Evolutionary conservation across 768 basidiomycete species (phyloP), one percentile per base, ranked within the genome.

Genomic region (Kockovaella imperatae): DNA sequence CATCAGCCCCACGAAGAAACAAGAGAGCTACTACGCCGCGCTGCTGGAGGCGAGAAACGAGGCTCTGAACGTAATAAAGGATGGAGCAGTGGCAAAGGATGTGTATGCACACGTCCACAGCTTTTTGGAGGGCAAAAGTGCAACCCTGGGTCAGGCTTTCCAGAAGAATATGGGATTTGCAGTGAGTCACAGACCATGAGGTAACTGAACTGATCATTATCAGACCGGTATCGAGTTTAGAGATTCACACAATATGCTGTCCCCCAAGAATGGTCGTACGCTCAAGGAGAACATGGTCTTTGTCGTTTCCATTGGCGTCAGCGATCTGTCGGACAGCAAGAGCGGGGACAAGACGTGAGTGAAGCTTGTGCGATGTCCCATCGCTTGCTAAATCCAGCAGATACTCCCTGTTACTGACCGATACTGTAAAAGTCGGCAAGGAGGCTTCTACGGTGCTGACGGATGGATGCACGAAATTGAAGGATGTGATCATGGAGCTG

Each of bases 171-270:
- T 91, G 44, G 93, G 93, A 2, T 91, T 90, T 66, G 85, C 82
- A 20, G 90, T 93, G 68, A 59, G 83, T 74, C 15, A 8, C 18
- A 17, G 23, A 14, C 7, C n/a, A 26, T 14, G 4, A 23, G 23
- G 11, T 20, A 30, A 32, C 38, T n/a, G 18, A n/a, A 17, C 7
- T 40, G 34, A 17, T 24, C n/a, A n/a, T 32, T 35, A 18, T 24
- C 1, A 96, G 91, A 96, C 83, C 69, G 93, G 93, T 5, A 80
- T 96, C 66, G 93, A 99, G 69, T 96, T 91, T 74, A 81, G 90
- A 34, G 93, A 99, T 65, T 80, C 83, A 8, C 75, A 81, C 0
- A 95, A 90, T 68, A 73, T 90, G 11, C 74, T 97, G 30, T 84
- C 83, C 4, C 54, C 81, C 6, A 97, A 93, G 74, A 93, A 87